Conservation (phyloP, 1,284 basidiomycete species). For the Albatrellus sp. region DNA sequence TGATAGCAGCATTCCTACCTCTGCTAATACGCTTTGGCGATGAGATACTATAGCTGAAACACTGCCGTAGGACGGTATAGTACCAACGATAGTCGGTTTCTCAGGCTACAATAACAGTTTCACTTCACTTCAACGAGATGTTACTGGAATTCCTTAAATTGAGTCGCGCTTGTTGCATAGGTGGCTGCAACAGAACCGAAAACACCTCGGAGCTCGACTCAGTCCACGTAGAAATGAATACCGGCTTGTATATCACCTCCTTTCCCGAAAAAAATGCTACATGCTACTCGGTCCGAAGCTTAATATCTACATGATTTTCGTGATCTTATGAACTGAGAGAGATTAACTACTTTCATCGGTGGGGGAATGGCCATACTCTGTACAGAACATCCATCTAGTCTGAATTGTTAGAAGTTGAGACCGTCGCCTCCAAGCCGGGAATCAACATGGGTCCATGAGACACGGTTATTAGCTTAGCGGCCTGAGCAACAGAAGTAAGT, state of each 20-base stretch:
- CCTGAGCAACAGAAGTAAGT: constrained; percentile 25
- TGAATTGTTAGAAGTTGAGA: constrained; percentile 32
- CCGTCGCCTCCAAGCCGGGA: constrained; percentile 86
- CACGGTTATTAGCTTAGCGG: constrained; percentile 56
- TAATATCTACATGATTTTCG: no score
- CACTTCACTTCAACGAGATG: no score
- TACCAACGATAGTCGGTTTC: no score
- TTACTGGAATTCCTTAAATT: no score
- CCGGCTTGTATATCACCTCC: constrained; percentile 39
- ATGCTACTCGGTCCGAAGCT: constrained; percentile 31
- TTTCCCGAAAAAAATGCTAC: constrained; percentile 24
- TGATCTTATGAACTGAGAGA: constrained; percentile 85
- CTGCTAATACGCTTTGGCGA: no score
- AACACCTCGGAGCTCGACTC: constrained; percentile 84
- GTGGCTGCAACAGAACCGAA: constrained; percentile 61
- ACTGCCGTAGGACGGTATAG: no score
- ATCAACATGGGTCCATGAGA: constrained; percentile 71
- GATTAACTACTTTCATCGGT: constrained; percentile 72
- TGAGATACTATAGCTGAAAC: no score
- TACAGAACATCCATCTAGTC: no score
- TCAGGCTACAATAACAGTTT: no score
- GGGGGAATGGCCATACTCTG: constrained; percentile 44
- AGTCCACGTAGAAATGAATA: constrained; percentile 62
- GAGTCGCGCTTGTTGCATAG: constrained; percentile 33
- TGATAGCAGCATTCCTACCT: no score